These are phyloP conservation scores for Gaeumannomyces sp. DNA, from an alignment of 2,329 filamentous ascomycete genomes.

Conservation along the genomic window DNA sequence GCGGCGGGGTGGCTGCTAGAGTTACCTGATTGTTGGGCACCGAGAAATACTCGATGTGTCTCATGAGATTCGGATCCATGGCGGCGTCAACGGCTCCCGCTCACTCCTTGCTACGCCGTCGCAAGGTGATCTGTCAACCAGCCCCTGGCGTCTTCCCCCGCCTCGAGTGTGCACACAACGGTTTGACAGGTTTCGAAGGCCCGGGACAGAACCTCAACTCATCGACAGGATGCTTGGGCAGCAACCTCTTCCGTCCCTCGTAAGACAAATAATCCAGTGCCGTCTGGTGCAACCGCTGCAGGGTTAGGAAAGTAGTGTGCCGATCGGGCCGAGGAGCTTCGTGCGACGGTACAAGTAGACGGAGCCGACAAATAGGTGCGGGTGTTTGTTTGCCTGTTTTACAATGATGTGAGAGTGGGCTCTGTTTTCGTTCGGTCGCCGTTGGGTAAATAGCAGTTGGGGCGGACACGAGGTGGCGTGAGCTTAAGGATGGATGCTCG, in stretches of 20 bases:
- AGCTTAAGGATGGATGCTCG: not conserved
- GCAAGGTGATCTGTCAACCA: not conserved
- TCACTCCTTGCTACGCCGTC: constrained; percentile 16
- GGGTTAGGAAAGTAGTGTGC: not conserved
- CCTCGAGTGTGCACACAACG: not conserved
- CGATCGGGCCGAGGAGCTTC: not conserved
- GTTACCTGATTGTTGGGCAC: constrained; percentile 31
- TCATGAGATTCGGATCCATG: constrained; percentile 33
- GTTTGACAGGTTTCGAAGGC: not conserved
- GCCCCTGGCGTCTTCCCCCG: not conserved
- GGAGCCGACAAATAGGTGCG: not conserved
- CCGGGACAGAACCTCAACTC: not conserved
- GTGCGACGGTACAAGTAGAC: not conserved
- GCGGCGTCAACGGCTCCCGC: constrained; percentile 19
- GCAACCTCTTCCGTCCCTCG: not conserved
- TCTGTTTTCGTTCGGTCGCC: not conserved
- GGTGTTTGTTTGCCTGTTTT: not conserved
- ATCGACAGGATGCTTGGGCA: not conserved
- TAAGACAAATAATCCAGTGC: not conserved
- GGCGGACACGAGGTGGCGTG: not conserved
- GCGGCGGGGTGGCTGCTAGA: not conserved
- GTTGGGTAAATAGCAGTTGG: not conserved
- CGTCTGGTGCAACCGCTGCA: not conserved
- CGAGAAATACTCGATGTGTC: constrained; percentile 33
- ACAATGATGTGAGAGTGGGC: not conserved